These are phyloP conservation scores for Citrullus colocynthis DNA, from an alignment of 306 rosid species.

Conservation along the genomic window DNA sequence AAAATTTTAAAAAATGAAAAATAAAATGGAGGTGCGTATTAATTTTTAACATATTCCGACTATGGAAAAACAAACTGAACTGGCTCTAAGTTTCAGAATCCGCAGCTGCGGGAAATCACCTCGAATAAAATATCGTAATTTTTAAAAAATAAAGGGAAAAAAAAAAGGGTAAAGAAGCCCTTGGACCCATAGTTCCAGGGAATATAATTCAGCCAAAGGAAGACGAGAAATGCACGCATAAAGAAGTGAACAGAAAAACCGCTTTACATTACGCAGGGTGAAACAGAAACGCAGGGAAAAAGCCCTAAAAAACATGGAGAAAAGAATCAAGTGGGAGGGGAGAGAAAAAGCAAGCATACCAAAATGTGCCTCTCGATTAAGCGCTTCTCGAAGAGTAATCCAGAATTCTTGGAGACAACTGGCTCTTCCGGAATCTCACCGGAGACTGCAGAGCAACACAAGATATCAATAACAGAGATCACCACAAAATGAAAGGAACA, in stretches of 20 bases:
- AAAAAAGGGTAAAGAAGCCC: not conserved
- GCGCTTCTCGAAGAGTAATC: conserved; percentile 79
- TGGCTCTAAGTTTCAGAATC: not conserved
- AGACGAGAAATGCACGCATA: not conserved
- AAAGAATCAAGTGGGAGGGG: not conserved
- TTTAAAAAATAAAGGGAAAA: not conserved
- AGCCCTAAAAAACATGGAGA: conserved; percentile 8
- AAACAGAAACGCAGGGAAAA: not conserved
- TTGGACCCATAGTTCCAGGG: not conserved
- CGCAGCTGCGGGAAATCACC: not conserved
- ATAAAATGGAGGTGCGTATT: not conserved
- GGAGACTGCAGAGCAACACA: conserved; percentile 42
- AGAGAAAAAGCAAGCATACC: conserved; percentile 20
- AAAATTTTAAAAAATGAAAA: no score
- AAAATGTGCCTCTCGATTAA: conserved; percentile 73
- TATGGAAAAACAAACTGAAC: not conserved
- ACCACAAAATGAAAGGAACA: conserved; percentile 2
- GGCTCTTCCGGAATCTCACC: conserved; percentile 99
- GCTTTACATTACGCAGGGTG: not conserved
- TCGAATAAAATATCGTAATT: not conserved
- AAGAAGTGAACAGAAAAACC: not conserved
- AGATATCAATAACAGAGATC: conserved; percentile 19
- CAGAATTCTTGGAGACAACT: conserved; percentile 69
- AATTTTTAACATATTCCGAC: not conserved
- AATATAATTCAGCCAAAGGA: not conserved